These are phyloP conservation scores for Trichoderma oligosporum DNA, from an alignment of 2,329 filamentous ascomycete species.

Conservation along the genomic window DNA sequence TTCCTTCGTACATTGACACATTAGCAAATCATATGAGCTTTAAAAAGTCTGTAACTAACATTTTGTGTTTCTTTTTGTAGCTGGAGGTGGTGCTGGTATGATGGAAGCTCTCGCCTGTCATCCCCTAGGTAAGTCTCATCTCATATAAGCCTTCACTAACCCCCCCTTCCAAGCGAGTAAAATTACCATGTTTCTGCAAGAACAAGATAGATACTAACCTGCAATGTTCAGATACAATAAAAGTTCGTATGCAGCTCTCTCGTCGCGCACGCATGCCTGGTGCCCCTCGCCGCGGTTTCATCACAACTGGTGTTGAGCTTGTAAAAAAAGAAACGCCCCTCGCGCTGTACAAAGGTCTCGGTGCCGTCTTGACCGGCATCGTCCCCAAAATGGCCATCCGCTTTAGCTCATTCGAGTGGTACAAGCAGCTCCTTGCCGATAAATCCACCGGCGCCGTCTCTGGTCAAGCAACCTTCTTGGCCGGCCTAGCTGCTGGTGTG, in stretches of 20 bases:
- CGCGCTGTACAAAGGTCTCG: conserved; percentile 96
- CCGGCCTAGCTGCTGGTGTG: conserved; percentile 86
- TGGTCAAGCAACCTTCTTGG: conserved; percentile 65
- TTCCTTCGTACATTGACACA: not conserved
- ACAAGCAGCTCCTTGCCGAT: conserved; percentile 79
- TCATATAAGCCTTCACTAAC: too few species aligned
- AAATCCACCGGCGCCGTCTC: conserved; percentile 63
- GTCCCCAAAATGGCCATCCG: conserved; percentile 99
- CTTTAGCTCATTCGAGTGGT: conserved; percentile 94
- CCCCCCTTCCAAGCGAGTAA: conserved; percentile 11
- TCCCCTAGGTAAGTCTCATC: conserved; percentile 65
- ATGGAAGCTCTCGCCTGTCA: conserved; percentile 98
- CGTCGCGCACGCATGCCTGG: conserved; percentile 78
- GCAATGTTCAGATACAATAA: conserved; percentile 73
- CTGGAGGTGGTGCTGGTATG: conserved; percentile 96
- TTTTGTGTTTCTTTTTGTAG: conserved; percentile 44
- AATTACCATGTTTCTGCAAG: not conserved
- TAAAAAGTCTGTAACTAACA: conserved; percentile 21
- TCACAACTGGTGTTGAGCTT: conserved; percentile 81
- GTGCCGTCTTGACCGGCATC: conserved; percentile 92
- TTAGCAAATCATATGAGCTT: not conserved
- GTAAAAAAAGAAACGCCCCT: conserved; percentile 85
- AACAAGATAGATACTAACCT: not conserved
- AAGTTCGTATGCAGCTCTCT: conserved; percentile 99
- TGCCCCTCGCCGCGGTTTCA: conserved; percentile 80